Evolutionary conservation across 306 rosid genomes (phyloP).

Genomic region (Gleditsia sinensis): DNA sequence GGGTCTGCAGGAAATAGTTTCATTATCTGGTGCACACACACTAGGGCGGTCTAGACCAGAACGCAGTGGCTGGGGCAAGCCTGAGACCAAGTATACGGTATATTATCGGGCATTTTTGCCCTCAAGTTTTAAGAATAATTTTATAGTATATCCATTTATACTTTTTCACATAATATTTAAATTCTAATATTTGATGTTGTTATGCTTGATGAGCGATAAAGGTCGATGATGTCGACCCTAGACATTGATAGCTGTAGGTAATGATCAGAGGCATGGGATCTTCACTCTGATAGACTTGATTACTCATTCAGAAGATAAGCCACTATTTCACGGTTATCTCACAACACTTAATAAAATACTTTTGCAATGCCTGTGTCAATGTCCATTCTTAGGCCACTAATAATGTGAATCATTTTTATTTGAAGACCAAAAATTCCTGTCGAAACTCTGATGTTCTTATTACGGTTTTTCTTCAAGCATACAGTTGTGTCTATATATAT

Average conservation of each 20-base stretch:
- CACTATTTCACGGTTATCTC: background rate
- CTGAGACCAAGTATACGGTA: conserved; percentile 94
- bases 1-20: conserved; percentile 87
- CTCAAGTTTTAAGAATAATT: background rate
- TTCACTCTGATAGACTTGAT: background rate
- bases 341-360: background rate
- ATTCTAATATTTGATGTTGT: background rate
- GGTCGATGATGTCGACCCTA: background rate
- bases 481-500: background rate
- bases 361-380: background rate
- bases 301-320: background rate
- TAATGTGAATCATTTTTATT: background rate
- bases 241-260: background rate
- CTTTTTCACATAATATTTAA: conserved; percentile 8
- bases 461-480: conserved; percentile 1
- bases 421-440: background rate
- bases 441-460: background rate
- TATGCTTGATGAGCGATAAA: background rate
- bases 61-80: conserved; percentile 99
- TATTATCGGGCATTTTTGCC: conserved; percentile 23
- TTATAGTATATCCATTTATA: background rate
- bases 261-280: background rate
- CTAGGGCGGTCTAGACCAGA: conserved; percentile 94
- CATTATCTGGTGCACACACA: conserved; percentile 97
- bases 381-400: background rate